A percentile compares a stretch with the other conserved stretches of the same genome.
These are phyloP conservation scores for Rhazya stricta DNA, from an alignment of 257 asterid species.

Conservation along the genomic window DNA sequence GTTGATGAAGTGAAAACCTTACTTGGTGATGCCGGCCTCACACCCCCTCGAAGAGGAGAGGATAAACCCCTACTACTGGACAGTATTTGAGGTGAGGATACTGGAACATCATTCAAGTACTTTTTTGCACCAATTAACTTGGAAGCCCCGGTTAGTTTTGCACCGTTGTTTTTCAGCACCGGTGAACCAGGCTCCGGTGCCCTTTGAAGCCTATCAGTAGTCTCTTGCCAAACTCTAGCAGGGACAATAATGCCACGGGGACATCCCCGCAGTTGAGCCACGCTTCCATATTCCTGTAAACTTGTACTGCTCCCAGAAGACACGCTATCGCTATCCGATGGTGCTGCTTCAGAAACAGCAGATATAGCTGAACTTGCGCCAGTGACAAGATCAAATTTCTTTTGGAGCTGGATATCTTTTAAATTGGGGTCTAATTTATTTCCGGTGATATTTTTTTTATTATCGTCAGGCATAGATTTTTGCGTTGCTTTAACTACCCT, in stretches of 20 bases:
- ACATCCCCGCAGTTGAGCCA: conserved; percentile 34
- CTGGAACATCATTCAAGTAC: conserved; percentile 35
- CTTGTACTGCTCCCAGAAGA: conserved; percentile 48
- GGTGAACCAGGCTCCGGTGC: conserved; percentile 48
- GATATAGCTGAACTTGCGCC: conserved; percentile 24
- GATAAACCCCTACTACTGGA: conserved; percentile 36
- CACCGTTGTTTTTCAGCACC: conserved; percentile 26
- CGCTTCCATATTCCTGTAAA: conserved; percentile 27
- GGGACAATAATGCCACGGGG: conserved; percentile 57
- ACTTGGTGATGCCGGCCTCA: conserved; percentile 65
- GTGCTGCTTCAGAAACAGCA: conserved; percentile 22
- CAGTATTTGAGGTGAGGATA: conserved; percentile 44
- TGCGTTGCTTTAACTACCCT: conserved; percentile 29
- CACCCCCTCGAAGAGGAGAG: conserved; percentile 66
- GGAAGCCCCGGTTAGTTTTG: conserved; percentile 28
- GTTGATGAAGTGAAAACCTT: conserved; percentile 34
- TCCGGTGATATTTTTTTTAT: conserved; percentile 26
- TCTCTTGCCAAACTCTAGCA: conserved; percentile 54
- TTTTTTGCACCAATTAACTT: conserved; percentile 40
- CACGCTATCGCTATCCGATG: conserved; percentile 62
- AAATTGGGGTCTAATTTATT: conserved; percentile 25
- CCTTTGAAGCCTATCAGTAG: conserved; percentile 31
- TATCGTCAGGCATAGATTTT: conserved; percentile 34
- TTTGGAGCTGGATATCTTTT: conserved; percentile 27
- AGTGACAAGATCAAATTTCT: conserved; percentile 16